Evolutionary conservation across 371 early-diverging fungal species (phyloP), one percentile per base, ranked within the genome.

Genomic region (Mortierella sp.): DNA sequence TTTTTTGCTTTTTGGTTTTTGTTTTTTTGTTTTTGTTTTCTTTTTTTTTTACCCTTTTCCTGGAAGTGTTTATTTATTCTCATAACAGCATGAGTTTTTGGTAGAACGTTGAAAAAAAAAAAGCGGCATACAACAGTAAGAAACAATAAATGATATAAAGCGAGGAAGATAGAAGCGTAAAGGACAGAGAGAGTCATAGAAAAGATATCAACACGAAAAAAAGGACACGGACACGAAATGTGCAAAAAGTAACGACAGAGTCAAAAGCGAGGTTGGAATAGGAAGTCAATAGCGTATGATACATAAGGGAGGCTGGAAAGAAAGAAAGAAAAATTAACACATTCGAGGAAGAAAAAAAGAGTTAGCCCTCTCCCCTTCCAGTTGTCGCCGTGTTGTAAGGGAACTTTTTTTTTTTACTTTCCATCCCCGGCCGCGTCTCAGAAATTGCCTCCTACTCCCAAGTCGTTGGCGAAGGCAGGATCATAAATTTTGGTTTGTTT

Each of bases 81-180:
- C n/a, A n/a, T 48, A 26, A 24, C 4, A 24, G 48, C 30, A 30
- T 50, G 30, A 17, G n/a, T 50, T 30, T 27, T 62, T 27, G 2
- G 23, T 12, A 23, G 11, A 46, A 24, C 11, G 12, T 28, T 6
- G 23, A 11, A 34, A 34, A 80, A 47, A 78, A 80, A 72, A 81
- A 62, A 47, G 54, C 5, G 27, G 28, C n/a, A 47, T 60, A 31
- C 6, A 7, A 51, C 34, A n/a, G 27, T 8, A 50, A 32, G 27
- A 28, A 43, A 41, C 24, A 49, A 27, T 7, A 19, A 39, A 26
- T 12, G 15, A 42, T 41, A 51, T 32, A 50, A 43, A 43, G 27
- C 15, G 42, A 41, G 24, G 5, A 6, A 26, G 54, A 39, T 9
- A 15, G 26, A 26, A 53, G 17, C 8, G 17, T 7, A n/a, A 17